phyloP scores from a whole-genome alignment of 257 asterid species.

The Primulina eburnea region DNA sequence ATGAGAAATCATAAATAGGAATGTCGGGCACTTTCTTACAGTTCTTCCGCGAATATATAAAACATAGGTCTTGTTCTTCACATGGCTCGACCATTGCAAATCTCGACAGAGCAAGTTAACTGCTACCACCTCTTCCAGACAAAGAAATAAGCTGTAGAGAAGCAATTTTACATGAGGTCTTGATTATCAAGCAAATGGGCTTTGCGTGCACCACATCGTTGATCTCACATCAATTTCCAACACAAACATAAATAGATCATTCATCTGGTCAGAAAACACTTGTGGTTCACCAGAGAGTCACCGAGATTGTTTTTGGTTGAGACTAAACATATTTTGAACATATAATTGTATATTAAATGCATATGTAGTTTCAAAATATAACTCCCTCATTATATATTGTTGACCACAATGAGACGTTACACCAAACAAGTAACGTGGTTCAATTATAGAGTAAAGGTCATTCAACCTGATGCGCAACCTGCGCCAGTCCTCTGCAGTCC shows the following conservation, averaged over 20 bases:
- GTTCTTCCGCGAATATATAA: slow-evolving; percentile 6
- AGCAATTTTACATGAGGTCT: background rate
- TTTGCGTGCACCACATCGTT: background rate
- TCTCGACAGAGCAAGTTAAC: background rate
- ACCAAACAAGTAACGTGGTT: too few relatives aligned
- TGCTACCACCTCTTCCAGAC: slow-evolving; percentile 31
- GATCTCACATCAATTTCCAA: background rate
- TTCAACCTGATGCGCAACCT: slow-evolving; percentile 44
- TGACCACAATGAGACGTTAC: background rate
- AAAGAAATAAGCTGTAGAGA: slow-evolving; percentile 42
- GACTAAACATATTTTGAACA: background rate
- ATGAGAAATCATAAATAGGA: slow-evolving; percentile 13
- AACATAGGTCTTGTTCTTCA: background rate
- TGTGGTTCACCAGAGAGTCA: background rate
- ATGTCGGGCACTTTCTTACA: slow-evolving; percentile 8
- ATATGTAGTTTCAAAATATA: background rate
- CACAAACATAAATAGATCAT: background rate
- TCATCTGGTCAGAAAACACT: background rate
- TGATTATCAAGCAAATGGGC: background rate
- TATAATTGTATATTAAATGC: background rate
- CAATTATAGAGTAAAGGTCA: background rate
- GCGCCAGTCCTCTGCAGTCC: slow-evolving; percentile 33
- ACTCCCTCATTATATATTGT: background rate
- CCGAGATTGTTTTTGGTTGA: background rate
- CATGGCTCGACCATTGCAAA: background rate